Base-by-base conservation (phyloP, 1,284 basidiomycete species). In the Cryptococcus maquisensis region DNA sequence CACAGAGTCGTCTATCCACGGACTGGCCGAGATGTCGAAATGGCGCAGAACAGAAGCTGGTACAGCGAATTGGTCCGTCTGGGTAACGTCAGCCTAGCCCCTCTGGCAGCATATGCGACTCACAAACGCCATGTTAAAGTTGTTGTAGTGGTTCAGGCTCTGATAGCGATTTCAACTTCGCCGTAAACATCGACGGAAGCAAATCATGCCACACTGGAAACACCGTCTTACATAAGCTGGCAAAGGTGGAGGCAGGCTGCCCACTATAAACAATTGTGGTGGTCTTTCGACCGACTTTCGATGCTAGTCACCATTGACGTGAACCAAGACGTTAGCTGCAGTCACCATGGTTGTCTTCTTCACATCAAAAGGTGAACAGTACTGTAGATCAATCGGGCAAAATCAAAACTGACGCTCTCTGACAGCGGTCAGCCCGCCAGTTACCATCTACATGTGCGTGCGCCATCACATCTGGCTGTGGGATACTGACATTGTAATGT, bases 371-470 rank as follows among this genome's bases (percentile, higher is more conserved):
- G 77, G 80, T 79, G 67, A 60, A 21, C 23, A 20, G 2, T 38
- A 16, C 12, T 26, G 4, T 24, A 20, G 4, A 26, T 6, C 26
- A 10, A 38, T 40, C 16, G 9, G 32, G 15, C 43, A 5, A 13
- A 36, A 44, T 13, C 10, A 15, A 21, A 20, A 50, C 43, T 61
- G 23, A 55, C 41, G 16, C 41, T 36, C 32, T 37, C 36, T 12
- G 13, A 1, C 62, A 74, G 79, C 74, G 10, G 76, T 80, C 7
- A 75, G 81, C 37, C 89, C 90, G 1, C 80, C 88, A 1, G 86
- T 82, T 3, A 83, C 79, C 20, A 81, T 96, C 56, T 96, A 95
- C 78, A 95, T 96, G 76, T 75, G 45, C 49, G 72, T 49, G 15
- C 37, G 20, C 48, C 57, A 15, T 38, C 23, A 8, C 52, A 52